Percentiles rank a stretch among this genome's conserved stretches.
Conservation (phyloP, 129 eudicot genomes). For the Smallanthus sonchifolius region DNA sequence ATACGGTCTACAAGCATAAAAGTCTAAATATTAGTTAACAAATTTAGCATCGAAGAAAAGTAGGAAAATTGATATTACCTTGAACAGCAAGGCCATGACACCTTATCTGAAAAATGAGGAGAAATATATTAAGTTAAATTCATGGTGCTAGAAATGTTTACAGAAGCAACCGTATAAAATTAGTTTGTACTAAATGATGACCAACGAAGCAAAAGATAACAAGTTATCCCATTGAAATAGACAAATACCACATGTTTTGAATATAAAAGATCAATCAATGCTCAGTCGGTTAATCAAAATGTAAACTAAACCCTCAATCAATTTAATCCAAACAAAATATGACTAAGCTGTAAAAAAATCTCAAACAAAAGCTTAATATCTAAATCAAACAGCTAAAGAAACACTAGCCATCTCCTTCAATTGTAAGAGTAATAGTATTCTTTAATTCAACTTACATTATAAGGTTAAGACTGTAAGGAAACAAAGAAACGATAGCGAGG, state of each 20-base stretch:
- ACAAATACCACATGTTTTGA: background rate
- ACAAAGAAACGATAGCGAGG: background rate
- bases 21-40: background rate
- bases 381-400: background rate
- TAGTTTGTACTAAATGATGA: background rate
- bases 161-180: background rate
- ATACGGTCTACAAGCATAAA: background rate
- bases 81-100: slow-evolving; percentile 41
- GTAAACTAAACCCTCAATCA: background rate
- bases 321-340: background rate
- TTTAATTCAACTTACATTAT: background rate
- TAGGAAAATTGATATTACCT: slow-evolving; percentile 18
- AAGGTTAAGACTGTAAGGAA: background rate
- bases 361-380: background rate
- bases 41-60: background rate
- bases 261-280: background rate
- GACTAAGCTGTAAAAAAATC: background rate
- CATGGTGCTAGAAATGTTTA: background rate
- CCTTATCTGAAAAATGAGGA: slow-evolving; percentile 23
- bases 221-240: background rate
- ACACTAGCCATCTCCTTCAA: background rate
- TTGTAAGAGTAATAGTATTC: background rate
- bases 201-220: background rate
- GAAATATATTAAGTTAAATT: slow-evolving; percentile 5
- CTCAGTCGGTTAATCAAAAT: background rate